Conservation (phyloP, 495 filamentous ascomycete species). For the Pyrenula aspistea region DNA sequence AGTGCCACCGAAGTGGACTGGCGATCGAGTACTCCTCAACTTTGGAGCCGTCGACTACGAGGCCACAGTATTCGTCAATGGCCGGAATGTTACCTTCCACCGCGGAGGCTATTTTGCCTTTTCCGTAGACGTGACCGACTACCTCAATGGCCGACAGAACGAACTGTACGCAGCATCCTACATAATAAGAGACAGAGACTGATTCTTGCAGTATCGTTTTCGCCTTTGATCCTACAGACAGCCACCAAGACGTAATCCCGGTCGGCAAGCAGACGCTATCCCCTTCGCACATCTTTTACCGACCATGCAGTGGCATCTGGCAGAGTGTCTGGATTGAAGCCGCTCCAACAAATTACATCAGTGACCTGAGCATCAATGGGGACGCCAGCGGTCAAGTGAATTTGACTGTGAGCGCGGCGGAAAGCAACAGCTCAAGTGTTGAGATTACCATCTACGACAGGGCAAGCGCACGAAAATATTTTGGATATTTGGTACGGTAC, state of each 20-base stretch:
- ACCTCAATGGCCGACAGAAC: conserved; percentile 32
- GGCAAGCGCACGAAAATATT: no score
- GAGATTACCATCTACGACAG: no score
- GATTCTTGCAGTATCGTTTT: conserved; percentile 38
- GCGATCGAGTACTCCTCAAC: conserved; percentile 40
- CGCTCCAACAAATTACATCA: no score
- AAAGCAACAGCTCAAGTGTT: no score
- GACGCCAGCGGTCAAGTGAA: no score
- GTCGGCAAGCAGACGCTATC: conserved; percentile 55
- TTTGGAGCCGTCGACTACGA: conserved; percentile 62
- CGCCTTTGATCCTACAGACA: conserved; percentile 54
- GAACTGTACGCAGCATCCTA: conserved; percentile 31
- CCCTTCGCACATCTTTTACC: no score
- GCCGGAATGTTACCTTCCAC: conserved; percentile 36
- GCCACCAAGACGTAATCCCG: conserved; percentile 38
- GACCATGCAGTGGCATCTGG: no score
- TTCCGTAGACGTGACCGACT: conserved; percentile 42
- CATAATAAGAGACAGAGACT: background rate
- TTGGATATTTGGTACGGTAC: no score
- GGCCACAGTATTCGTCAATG: conserved; percentile 53
- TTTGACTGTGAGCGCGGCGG: no score
- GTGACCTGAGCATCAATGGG: no score
- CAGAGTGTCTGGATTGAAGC: no score
- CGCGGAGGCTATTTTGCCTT: conserved; percentile 54
- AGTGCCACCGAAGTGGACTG: conserved; percentile 33